These are phyloP conservation scores for Clarireedia paspali DNA, from an alignment of 2,329 filamentous ascomycete genomes.

Conservation along the genomic window DNA sequence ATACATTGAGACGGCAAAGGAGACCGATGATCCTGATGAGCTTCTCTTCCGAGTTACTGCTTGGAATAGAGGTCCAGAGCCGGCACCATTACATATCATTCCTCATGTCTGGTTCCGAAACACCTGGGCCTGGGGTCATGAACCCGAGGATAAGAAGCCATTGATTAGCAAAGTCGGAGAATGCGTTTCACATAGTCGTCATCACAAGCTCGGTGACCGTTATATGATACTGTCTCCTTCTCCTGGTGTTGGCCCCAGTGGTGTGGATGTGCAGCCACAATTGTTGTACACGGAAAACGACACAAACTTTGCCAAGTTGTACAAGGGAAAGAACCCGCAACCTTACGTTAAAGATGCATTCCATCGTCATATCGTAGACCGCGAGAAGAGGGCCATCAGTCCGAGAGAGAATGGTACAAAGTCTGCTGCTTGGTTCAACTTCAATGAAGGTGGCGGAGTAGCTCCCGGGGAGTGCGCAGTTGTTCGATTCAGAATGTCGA, in stretches of 20 bases:
- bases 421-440: constrained; percentile 82
- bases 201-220: constrained; percentile 72
- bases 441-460: constrained; percentile 84
- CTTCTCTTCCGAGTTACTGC: constrained; percentile 90
- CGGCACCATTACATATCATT: constrained; percentile 85
- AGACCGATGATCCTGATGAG: constrained; percentile 84
- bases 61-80: constrained; percentile 88
- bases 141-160: constrained; percentile 69
- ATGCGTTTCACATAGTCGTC: constrained; percentile 66
- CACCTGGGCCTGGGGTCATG: constrained; percentile 91
- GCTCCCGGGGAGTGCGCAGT: constrained; percentile 89
- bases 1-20: constrained; percentile 92
- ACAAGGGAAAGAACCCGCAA: constrained; percentile 68
- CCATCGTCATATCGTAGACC: constrained; percentile 77
- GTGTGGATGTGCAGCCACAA: constrained; percentile 76
- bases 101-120: constrained; percentile 97
- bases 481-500: constrained; percentile 83
- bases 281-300: constrained; percentile 94
- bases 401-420: constrained; percentile 78
- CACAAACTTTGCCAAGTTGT: constrained; percentile 74
- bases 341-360: constrained; percentile 94
- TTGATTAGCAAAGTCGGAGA: constrained; percentile 60
- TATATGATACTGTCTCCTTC: constrained; percentile 84
- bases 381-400: constrained; percentile 74
- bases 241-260: constrained; percentile 69